Percentiles rank a stretch among this genome's conserved stretches.
These are phyloP conservation scores for Haematococcus lacustris DNA, from an alignment of 139 green algal species.

Conservation along the genomic window DNA sequence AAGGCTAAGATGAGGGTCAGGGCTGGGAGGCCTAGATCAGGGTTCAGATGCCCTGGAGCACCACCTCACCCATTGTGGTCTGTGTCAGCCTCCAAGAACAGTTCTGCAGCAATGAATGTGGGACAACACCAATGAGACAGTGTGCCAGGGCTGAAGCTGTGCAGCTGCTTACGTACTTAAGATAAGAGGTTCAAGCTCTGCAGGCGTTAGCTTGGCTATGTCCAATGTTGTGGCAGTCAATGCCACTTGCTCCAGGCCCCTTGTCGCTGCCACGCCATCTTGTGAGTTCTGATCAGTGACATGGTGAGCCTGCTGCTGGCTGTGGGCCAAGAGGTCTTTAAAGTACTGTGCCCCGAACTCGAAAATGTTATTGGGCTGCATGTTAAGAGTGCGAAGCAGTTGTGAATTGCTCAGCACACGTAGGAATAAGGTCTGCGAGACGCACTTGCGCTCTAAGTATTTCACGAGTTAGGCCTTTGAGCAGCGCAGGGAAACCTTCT, in stretches of 20 bases:
- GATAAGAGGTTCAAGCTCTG: conserved; percentile 32
- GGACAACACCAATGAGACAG: background rate
- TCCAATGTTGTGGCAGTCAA: conserved; percentile 16
- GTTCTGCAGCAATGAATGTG: background rate
- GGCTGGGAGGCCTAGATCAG: no score
- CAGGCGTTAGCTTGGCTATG: conserved; percentile 13
- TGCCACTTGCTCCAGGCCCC: conserved; percentile 5
- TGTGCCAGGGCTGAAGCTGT: background rate
- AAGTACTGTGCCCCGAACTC: conserved; percentile 67
- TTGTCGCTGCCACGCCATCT: background rate
- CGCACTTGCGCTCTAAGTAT: conserved; percentile 45
- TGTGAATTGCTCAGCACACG: background rate
- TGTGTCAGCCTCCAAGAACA: conserved; percentile 46
- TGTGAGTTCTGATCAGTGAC: background rate
- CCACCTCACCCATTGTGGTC: conserved; percentile 40
- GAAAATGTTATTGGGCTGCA: conserved; percentile 66
- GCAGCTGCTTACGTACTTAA: conserved; percentile 18
- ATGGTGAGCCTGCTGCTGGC: background rate
- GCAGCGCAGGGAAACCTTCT: conserved; percentile 44
- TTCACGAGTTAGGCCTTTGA: conserved; percentile 65
- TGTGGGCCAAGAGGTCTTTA: conserved; percentile 24
- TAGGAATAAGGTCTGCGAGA: background rate
- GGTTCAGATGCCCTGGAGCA: no score
- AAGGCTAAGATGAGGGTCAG: no score
- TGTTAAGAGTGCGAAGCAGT: background rate